Conservation (phyloP, 768 basidiomycete species). For the Mrakia gelida region DNA sequence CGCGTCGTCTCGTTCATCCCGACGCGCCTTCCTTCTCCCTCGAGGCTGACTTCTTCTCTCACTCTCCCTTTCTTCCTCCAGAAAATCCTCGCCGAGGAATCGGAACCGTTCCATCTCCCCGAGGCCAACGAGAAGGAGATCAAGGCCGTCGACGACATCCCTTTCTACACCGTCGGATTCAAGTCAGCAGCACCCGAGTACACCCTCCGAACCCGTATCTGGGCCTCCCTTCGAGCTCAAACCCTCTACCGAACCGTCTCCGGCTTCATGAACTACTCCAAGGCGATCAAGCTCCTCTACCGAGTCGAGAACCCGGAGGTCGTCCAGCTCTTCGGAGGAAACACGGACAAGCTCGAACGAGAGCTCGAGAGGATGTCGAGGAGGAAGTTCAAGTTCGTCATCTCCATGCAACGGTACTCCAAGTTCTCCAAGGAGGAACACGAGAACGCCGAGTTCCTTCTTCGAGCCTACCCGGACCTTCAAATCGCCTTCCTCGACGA, state of each 20-base stretch:
- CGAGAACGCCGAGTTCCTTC: slow-evolving; percentile 95
- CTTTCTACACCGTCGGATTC: slow-evolving; percentile 98
- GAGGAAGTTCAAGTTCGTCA: slow-evolving; percentile 97
- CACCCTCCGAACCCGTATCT: slow-evolving; percentile 95
- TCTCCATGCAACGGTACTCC: slow-evolving; percentile 98
- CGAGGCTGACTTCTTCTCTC: no score
- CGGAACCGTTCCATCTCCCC: slow-evolving; percentile 71
- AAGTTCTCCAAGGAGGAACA: slow-evolving; percentile 99
- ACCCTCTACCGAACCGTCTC: slow-evolving; percentile 99
- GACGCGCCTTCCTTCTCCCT: no score
- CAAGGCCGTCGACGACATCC: slow-evolving; percentile 80
- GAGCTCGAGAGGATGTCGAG: slow-evolving; percentile 97
- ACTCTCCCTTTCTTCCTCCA: no score
- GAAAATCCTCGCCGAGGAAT: slow-evolving; percentile 96
- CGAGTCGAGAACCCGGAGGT: slow-evolving; percentile 99
- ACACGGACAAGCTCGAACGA: slow-evolving; percentile 92
- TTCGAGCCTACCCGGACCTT: slow-evolving; percentile 95
- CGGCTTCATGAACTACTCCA: slow-evolving; percentile 99
- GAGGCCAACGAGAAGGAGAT: slow-evolving; percentile 70
- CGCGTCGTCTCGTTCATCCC: no score
- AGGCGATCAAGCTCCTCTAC: slow-evolving; percentile 97
- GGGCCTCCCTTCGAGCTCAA: slow-evolving; percentile 97
- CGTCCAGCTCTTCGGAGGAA: slow-evolving; percentile 93
- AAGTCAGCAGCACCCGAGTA: slow-evolving; percentile 98
- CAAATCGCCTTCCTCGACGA: slow-evolving; percentile 99